Evolutionary conservation across 495 filamentous ascomycete genomes (phyloP), one percentile per base, ranked within the genome.

Genomic region (Penicillium lagena): DNA sequence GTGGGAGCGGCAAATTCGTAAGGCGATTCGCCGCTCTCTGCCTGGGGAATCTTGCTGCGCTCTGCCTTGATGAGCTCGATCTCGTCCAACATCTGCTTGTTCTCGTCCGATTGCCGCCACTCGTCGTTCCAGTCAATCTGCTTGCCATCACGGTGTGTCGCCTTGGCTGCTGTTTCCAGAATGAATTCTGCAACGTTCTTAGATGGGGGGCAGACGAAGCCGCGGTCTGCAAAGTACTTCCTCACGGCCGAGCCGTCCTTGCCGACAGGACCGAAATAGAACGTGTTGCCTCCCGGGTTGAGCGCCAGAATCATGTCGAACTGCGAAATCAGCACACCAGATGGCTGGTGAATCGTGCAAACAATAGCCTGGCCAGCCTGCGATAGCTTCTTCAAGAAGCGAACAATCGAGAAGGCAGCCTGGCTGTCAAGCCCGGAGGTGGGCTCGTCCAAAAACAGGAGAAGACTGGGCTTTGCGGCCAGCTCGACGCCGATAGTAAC

Each of bases 401-500:
- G 75, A 7, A 95, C 77, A 50, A 95, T 91, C 0, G 82, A 87
- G 59, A 76, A 86, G 0, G 90, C 90, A 1, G 84, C 84, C 54
- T 95, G 88, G 22, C 81, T 83, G 62, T 96, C 90, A 4, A 96
- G 77, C 42, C 90, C 90, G 40, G 80, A 83, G 6, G 85, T 88
- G 1, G 86, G 86, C 53, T 91, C 86, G 51, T 93, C 87, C 13
- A 93, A 69, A 75, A 93, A 93, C 7, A 93, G 72, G 22, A 94
- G 68, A 0, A 90, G 71, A 15, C 79, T 82, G 0, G 90, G 91
- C 56, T 90, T 90, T 6, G 90, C 89, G 3, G 87, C 90, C 1
- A 97, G 67, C 58, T 97, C 91, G 6, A 97, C 91, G 43, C 86
- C 90, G 44, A 97, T 96, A 2, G 90, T 96, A 3, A 95, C 72